A percentile compares a stretch with the other conserved stretches of the same genome.
Evolutionary conservation across 1,139 yeast genomes (phyloP).

Genomic region (Yamadazyma blattariae): DNA sequence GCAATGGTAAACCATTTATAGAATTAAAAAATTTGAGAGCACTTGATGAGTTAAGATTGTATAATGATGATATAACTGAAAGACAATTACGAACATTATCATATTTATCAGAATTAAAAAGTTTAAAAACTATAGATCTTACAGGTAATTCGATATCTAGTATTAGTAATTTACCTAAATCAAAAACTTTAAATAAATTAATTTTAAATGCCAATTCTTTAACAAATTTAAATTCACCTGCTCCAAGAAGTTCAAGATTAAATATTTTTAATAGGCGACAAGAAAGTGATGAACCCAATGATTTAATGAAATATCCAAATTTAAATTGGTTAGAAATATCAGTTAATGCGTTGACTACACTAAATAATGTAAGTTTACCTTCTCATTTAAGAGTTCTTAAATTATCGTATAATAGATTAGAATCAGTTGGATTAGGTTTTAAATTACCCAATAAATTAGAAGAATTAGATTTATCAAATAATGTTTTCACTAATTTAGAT

Average conservation of each 20-base stretch:
- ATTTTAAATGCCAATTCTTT: slow-evolving; percentile 16
- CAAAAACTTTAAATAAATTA: slow-evolving; percentile 14
- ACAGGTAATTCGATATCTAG: slow-evolving; percentile 18
- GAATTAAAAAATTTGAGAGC: slow-evolving; percentile 12
- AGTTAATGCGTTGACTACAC: slow-evolving; percentile 14
- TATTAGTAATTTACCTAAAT: slow-evolving; percentile 13
- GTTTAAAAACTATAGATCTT: slow-evolving; percentile 17
- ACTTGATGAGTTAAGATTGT: slow-evolving; percentile 17
- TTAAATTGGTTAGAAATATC: slow-evolving; percentile 17
- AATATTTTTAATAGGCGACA: neutral
- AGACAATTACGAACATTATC: slow-evolving; percentile 5
- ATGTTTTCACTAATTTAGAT: slow-evolving; percentile 13
- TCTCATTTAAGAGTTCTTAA: slow-evolving; percentile 12
- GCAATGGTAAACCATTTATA: slow-evolving; percentile 5
- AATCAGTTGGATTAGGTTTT: slow-evolving; percentile 7
- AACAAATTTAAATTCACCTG: neutral
- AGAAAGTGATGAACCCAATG: neutral
- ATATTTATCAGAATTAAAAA: slow-evolving; percentile 7
- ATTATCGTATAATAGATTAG: slow-evolving; percentile 18
- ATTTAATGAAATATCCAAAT: slow-evolving; percentile 4
- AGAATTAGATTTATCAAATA: slow-evolving; percentile 16
- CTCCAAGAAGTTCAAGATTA: neutral
- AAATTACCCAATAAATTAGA: slow-evolving; percentile 16
- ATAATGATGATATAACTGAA: slow-evolving; percentile 19
- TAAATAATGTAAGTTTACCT: slow-evolving; percentile 17